These are phyloP conservation scores for Cyberlindnera sargentensis DNA, from an alignment of 805 yeast species.

Conservation along the genomic window DNA sequence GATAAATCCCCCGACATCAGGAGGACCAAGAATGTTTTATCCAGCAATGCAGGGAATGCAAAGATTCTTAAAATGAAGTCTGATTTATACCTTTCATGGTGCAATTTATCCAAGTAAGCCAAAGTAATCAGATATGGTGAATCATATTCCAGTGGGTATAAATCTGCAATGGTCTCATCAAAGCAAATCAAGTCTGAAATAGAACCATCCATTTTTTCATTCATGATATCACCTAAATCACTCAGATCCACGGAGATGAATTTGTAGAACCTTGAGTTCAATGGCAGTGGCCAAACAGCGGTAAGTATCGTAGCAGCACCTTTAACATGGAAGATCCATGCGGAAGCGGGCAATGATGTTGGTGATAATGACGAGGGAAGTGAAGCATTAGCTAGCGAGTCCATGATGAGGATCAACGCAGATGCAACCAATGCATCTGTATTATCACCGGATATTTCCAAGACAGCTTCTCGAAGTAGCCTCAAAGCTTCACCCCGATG, in stretches of 20 bases:
- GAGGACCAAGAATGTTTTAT: constrained; percentile 67
- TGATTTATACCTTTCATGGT: constrained; percentile 72
- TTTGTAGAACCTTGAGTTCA: constrained; percentile 56
- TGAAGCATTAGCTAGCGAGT: constrained; percentile 90
- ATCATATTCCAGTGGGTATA: constrained; percentile 76
- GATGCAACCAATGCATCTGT: constrained; percentile 93
- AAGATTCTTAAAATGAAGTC: constrained; percentile 84
- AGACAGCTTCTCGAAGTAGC: constrained; percentile 75
- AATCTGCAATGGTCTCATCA: constrained; percentile 75
- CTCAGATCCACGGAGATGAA: constrained; percentile 83
- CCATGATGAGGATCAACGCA: constrained; percentile 84
- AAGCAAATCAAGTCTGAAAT: constrained; percentile 67
- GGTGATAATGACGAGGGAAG: constrained; percentile 25
- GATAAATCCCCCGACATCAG: constrained; percentile 78
- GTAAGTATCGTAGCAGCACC: constrained; percentile 95
- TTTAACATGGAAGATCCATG: constrained; percentile 95
- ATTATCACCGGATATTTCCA: constrained; percentile 74
- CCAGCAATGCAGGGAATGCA: constrained; percentile 89
- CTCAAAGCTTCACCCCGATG: constrained; percentile 86
- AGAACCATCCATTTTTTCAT: constrained; percentile 30
- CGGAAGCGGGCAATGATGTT: constrained; percentile 75
- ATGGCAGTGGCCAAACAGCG: constrained; percentile 90
- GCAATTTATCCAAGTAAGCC: constrained; percentile 78
- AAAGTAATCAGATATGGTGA: constrained; percentile 86
- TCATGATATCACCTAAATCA: constrained; percentile 66